phyloP scores from a whole-genome alignment of 2,329 filamentous ascomycete genomes.

The Fragosphaeria purpurea region DNA sequence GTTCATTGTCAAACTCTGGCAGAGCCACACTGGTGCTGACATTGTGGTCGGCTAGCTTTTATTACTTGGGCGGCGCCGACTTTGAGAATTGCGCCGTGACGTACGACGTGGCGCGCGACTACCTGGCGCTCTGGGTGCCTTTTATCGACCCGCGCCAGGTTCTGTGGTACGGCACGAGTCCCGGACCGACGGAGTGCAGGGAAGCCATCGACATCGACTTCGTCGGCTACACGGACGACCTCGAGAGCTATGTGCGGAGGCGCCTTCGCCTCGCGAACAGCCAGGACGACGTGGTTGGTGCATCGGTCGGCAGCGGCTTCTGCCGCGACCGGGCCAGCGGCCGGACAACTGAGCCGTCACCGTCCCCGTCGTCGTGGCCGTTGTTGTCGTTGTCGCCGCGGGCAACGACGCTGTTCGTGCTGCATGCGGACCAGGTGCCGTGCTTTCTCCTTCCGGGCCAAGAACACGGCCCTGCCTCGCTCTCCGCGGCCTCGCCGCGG shows the following conservation, averaged over 20 bases:
- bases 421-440: conserved; percentile 26
- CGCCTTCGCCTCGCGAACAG: conserved; percentile 24
- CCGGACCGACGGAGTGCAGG: conserved; percentile 50
- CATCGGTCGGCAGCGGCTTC: conserved; percentile 10
- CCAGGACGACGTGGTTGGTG: not conserved
- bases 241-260: conserved; percentile 39
- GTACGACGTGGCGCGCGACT: conserved; percentile 48
- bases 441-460: not conserved
- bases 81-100: conserved; percentile 46
- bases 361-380: not conserved
- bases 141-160: conserved; percentile 51
- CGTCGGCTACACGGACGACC: conserved; percentile 46
- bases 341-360: not conserved
- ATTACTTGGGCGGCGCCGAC: conserved; percentile 45
- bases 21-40: not conserved
- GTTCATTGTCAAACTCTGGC: not conserved
- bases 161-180: conserved; percentile 55
- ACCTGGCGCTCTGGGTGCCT: conserved; percentile 64
- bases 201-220: conserved; percentile 58
- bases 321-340: conserved; percentile 6
- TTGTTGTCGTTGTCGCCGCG: not conserved
- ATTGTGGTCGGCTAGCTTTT: conserved; percentile 35
- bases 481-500: not conserved
- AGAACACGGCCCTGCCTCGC: not conserved
- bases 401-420: conserved; percentile 31